Percentiles rank a stretch among this genome's conserved stretches.
Evolutionary conservation across 495 filamentous ascomycete genomes (phyloP).

Genomic region (Aspergillus bertholletiae): DNA sequence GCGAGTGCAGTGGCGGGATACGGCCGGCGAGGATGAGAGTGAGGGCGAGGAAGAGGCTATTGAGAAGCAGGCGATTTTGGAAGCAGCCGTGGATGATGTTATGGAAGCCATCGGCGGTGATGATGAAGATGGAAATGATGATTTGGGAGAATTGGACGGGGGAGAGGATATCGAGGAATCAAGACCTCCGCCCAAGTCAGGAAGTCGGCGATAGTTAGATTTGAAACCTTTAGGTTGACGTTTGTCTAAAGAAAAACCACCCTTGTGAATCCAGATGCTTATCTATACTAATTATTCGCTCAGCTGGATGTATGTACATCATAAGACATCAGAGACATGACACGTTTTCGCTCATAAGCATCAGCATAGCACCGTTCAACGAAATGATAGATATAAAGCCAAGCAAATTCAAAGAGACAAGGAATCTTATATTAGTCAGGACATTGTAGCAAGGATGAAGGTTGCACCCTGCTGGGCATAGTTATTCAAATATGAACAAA

Average conservation of each 20-base stretch:
- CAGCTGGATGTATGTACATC: conserved; percentile 12
- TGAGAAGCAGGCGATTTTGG: conserved; percentile 27
- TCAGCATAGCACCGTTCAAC: conserved; percentile 1
- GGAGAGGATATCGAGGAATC: conserved; percentile 14
- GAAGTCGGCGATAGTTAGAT: conserved; percentile 13
- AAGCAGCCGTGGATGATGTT: conserved; percentile 27
- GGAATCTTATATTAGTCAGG: background rate
- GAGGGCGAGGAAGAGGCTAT: conserved; percentile 37
- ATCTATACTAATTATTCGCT: background rate
- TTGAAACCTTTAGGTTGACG: background rate
- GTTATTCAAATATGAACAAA: background rate
- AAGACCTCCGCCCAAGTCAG: background rate
- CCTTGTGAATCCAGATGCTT: background rate
- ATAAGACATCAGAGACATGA: conserved; percentile 19
- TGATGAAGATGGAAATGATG: conserved; percentile 14
- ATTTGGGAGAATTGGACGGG: conserved; percentile 14
- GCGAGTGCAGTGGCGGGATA: conserved; percentile 17
- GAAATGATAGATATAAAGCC: background rate
- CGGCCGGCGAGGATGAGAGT: conserved; percentile 22
- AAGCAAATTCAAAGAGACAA: background rate
- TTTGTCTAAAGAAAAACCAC: background rate
- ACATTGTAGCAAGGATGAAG: background rate
- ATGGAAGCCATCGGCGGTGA: conserved; percentile 17
- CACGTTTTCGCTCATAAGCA: conserved; percentile 19
- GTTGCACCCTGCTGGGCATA: background rate